Percentiles rank a stretch among this genome's conserved stretches.
These are phyloP conservation scores for Fusarium aywerte DNA, from an alignment of 2,329 filamentous ascomycete species.

Conservation along the genomic window DNA sequence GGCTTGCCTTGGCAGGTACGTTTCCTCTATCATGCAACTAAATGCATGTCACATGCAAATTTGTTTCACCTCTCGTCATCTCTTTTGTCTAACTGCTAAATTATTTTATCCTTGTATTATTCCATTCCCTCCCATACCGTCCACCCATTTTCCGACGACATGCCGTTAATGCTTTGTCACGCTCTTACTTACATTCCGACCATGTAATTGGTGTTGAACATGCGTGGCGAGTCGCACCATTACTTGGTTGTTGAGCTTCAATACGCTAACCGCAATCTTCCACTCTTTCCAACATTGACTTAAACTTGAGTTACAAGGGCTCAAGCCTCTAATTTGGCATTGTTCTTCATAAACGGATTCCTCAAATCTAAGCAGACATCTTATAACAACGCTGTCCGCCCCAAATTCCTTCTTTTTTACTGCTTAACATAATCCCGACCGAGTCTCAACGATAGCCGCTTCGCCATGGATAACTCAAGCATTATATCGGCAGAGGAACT, in stretches of 20 bases:
- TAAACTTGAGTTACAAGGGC: not conserved
- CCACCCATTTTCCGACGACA: constrained; percentile 28
- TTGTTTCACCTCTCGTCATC: constrained; percentile 39
- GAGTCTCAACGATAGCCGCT: constrained; percentile 16
- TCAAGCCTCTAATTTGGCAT: not conserved
- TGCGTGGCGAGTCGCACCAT: constrained; percentile 16
- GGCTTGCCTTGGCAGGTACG: constrained; percentile 21
- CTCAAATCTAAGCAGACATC: not conserved
- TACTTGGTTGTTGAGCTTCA: not conserved
- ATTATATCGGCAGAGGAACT: constrained; percentile 27
- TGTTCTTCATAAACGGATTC: not conserved
- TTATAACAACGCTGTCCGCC: not conserved
- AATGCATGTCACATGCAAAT: constrained; percentile 42
- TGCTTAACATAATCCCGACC: constrained; percentile 2
- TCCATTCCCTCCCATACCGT: constrained; percentile 5
- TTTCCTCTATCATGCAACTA: constrained; percentile 7
- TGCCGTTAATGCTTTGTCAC: constrained; percentile 38
- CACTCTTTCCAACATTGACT: constrained; percentile 7
- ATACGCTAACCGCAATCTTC: constrained; percentile 16
- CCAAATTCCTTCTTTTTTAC: not conserved
- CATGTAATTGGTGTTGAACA: constrained; percentile 34
- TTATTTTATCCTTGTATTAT: constrained; percentile 10
- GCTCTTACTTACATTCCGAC: constrained; percentile 36
- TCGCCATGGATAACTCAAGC: constrained; percentile 39
- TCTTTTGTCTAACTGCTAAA: constrained; percentile 3